Percentiles rank a stretch among this genome's conserved stretches.
These are phyloP conservation scores for Xylaria bambusicola DNA, from an alignment of 495 filamentous ascomycete genomes.

Conservation along the genomic window DNA sequence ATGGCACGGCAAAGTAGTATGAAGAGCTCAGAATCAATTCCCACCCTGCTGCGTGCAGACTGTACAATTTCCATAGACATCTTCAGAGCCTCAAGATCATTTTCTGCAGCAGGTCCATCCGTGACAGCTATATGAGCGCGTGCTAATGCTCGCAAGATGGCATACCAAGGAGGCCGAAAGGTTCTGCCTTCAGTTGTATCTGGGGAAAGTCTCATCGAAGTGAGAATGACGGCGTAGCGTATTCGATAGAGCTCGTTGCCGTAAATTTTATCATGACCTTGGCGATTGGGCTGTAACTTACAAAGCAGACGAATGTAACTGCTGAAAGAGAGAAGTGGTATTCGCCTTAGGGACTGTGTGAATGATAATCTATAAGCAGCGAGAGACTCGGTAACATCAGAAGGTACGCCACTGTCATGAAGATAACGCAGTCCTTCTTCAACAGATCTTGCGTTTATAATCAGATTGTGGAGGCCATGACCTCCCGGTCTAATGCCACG, in stretches of 20 bases:
- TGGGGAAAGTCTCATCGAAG: slow-evolving; percentile 19
- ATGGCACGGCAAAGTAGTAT: slow-evolving; percentile 27
- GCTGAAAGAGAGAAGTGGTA: slow-evolving; percentile 34
- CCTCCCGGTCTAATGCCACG: slow-evolving; percentile 38
- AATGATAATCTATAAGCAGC: slow-evolving; percentile 21
- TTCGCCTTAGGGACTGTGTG: slow-evolving; percentile 18
- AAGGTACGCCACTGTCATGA: slow-evolving; percentile 33
- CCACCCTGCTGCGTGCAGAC: slow-evolving; percentile 12
- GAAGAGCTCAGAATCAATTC: slow-evolving; percentile 27
- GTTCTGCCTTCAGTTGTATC: slow-evolving; percentile 29
- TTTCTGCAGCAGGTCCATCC: slow-evolving; percentile 21
- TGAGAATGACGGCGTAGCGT: slow-evolving; percentile 32
- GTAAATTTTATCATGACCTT: slow-evolving; percentile 14
- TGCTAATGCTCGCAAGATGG: slow-evolving; percentile 30
- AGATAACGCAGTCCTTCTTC: slow-evolving; percentile 39
- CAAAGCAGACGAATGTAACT: slow-evolving; percentile 46
- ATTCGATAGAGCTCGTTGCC: slow-evolving; percentile 21
- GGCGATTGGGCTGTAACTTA: slow-evolving; percentile 25
- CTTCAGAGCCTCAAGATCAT: slow-evolving; percentile 24
- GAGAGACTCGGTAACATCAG: slow-evolving; percentile 16
- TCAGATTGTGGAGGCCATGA: slow-evolving; percentile 36
- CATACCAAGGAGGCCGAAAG: slow-evolving; percentile 29
- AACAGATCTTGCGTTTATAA: slow-evolving; percentile 36
- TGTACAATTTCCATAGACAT: slow-evolving; percentile 22
- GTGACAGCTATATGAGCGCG: slow-evolving; percentile 25